Evolutionary conservation across 2,329 filamentous ascomycete genomes (phyloP), one percentile per base, ranked within the genome.

Genomic region (Drechslerella stenobrocha): DNA sequence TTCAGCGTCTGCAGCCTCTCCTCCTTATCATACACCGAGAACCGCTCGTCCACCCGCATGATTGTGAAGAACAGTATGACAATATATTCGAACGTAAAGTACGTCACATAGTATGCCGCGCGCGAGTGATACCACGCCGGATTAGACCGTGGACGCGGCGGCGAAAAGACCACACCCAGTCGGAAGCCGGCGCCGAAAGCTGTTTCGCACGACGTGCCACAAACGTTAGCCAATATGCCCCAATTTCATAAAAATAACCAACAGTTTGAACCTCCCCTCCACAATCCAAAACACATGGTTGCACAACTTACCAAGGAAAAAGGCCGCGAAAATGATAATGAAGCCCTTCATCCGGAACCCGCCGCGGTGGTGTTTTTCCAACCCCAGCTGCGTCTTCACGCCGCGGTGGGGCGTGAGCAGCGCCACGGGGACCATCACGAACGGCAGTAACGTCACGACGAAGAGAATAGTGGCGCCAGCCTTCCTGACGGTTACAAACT

Each of bases 101-200:
- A 88, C 78, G 93, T 88, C 74, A 84, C 77, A 78, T 93, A 95
- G 78, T 90, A 95, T 72, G 82, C 84, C 1, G 84, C 82, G 75
- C 86, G 88, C 73, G 79, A 79, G 72, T 89, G 82, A 74, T 86
- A 92, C 81, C 85, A 88, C 3, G 85, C 85, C 1, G 87, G 84
- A 60, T 83, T 40, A 8, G 44, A 78, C 58, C 73, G 72, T 2
- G 79, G 83, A 24, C 80, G 81, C 22, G 78, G 77, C 0, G 79
- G 74, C 57, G 79, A 78, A 76, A 81, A 89, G 24, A 74, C 77
- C 0, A 82, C 82, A 13, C 81, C 87, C 26, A 83, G 79, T 32
- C 89, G 82, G 77, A 89, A 91, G 13, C 79, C 78, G 1, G 89
- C 87, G 24, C 88, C 88, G 8, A 90, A 77, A 5, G 83, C 71